These are phyloP conservation scores for Leishmania lainsoni DNA, from an alignment of 208 protist species.

Conservation along the genomic window DNA sequence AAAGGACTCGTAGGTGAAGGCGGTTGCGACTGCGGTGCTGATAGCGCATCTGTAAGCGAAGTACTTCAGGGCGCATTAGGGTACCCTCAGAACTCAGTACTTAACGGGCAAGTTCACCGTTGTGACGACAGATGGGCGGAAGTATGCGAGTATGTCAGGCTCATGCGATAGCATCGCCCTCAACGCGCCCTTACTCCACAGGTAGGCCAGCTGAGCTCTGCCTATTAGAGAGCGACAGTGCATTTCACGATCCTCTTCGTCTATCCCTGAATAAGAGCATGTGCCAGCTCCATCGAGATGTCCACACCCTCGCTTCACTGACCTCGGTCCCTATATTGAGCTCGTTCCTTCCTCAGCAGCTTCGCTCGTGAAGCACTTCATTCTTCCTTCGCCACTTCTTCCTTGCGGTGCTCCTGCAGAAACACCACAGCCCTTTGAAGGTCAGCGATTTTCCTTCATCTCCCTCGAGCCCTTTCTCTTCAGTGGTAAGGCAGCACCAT, in stretches of 20 bases:
- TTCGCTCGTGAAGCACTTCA: too few relatives aligned
- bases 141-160: conserved; percentile 98
- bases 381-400: too few relatives aligned
- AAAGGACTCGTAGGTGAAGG: conserved; percentile 87
- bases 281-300: conserved; percentile 77
- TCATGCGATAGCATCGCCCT: conserved; percentile 99
- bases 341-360: too few relatives aligned
- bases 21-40: not conserved
- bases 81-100: too few relatives aligned
- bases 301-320: conserved; percentile 58
- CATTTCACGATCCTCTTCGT: conserved; percentile 77
- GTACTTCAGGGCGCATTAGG: too few relatives aligned
- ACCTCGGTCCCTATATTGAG: too few relatives aligned
- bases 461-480: conserved; percentile 24
- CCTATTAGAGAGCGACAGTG: conserved; percentile 99
- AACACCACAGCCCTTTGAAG: conserved; percentile 7
- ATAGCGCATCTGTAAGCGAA: conserved; percentile 19
- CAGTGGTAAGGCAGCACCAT: conserved; percentile 80
- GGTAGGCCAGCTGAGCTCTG: conserved; percentile 98
- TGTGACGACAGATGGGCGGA: conserved; percentile 86
- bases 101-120: conserved; percentile 72
- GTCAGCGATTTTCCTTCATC: too few relatives aligned
- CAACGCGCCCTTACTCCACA: conserved; percentile 90
- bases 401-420: not conserved
- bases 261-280: conserved; percentile 68